phyloP scores from a whole-genome alignment of 768 basidiomycete genomes.

The Gelatoporia subvermispora region DNA sequence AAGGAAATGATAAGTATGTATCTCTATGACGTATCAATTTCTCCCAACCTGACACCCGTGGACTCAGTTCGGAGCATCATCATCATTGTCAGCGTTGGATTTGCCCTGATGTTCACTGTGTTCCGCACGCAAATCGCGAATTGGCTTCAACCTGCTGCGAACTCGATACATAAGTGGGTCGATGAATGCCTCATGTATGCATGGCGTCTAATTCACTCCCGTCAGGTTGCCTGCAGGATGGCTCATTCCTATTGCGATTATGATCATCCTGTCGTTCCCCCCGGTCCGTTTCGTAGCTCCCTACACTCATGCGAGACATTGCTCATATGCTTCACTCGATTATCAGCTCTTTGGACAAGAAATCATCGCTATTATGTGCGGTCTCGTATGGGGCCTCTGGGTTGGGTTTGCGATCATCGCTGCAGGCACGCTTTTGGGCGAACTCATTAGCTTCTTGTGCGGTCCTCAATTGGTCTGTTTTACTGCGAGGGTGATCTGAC shows the following conservation, averaged over 20 bases:
- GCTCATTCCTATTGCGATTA: conserved; percentile 39
- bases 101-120: conserved; percentile 32
- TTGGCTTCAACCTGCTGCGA: conserved; percentile 59
- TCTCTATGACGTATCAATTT: not conserved
- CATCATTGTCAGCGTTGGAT: conserved; percentile 18
- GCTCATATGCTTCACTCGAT: not conserved
- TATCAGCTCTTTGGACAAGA: conserved; percentile 84
- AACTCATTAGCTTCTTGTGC: conserved; percentile 84
- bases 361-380: conserved; percentile 83
- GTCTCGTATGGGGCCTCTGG: conserved; percentile 90
- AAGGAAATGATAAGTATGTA: conserved; percentile 30
- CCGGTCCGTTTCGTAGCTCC: conserved; percentile 19
- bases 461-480: conserved; percentile 19
- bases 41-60: not conserved
- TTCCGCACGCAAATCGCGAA: conserved; percentile 54
- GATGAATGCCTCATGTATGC: not conserved
- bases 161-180: conserved; percentile 56
- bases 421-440: conserved; percentile 79
- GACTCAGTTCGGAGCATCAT: too few species aligned
- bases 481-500: not conserved
- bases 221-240: conserved; percentile 27
- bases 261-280: conserved; percentile 37
- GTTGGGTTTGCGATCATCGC: conserved; percentile 82
- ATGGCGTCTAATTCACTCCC: not conserved
- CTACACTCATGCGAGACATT: not conserved